Evolutionary conservation across 768 basidiomycete genomes (phyloP), one percentile per base, ranked within the genome.

Genomic region (Naganishia antarctica): DNA sequence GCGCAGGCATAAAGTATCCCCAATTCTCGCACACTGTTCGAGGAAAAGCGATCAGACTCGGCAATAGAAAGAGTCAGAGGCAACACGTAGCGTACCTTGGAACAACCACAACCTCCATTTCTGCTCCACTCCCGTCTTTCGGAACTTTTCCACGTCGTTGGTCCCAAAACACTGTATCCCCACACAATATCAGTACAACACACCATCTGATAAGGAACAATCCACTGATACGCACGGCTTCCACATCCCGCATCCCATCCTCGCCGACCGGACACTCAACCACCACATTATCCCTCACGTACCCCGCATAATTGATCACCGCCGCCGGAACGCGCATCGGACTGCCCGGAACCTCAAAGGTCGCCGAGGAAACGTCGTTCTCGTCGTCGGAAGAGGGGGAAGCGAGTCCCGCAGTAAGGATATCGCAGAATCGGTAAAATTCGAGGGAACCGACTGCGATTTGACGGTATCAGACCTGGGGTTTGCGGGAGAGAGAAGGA

Each of bases 41-140:
- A 23, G 6, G n/a, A n/a, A n/a, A 44, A 44, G 21, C 5, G 15
- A 32, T 23, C 37, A 25, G 50, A 26, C 28, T 45, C 50, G 32
- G 1, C n/a, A n/a, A 15, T 1, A 34, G n/a, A 7, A 34, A 23
- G 9, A 11, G 48, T 4, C 8, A n/a, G n/a, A n/a, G n/a, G n/a
- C n/a, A n/a, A n/a, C 5, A n/a, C 3, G 1, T 4, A n/a, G 37
- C 53, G n/a, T 41, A 57, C 53, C 53, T 68, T 90, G 92, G 82
- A 91, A 94, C 5, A 81, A 69, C 93, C 93, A 97, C 13, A 87
- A 78, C 44, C 90, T 82, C 93, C 93, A 97, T 4, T 82, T 82
- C 70, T 90, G 83, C 63, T 84, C 81, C 8, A 91, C 75, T 12
- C 82, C 83, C 0, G 82, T 84, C 13, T 81, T 80, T 68, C 82